Evolutionary conservation across 345 rosid species (phyloP).

Genomic region (Aegle marmelos): DNA sequence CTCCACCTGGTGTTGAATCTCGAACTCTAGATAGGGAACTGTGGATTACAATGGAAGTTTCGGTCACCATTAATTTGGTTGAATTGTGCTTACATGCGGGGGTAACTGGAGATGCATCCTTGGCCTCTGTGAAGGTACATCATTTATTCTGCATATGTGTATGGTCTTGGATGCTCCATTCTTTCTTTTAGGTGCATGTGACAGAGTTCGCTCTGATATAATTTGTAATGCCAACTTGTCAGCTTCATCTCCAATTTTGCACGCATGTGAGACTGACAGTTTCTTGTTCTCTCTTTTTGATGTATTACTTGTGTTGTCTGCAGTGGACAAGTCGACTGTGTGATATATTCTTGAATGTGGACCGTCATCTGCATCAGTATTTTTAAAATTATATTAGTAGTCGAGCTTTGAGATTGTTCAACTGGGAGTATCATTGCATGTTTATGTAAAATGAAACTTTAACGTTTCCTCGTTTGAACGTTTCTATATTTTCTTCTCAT

Average conservation of each 20-base stretch:
- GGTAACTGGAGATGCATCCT: conserved; percentile 60
- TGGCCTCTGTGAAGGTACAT: conserved; percentile 79
- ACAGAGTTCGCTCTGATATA: background rate
- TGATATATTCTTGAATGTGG: background rate
- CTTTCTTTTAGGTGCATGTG: background rate
- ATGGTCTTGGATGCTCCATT: background rate
- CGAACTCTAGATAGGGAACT: conserved; percentile 34
- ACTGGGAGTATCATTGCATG: background rate
- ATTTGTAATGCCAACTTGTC: background rate
- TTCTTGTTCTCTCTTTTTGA: background rate
- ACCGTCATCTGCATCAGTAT: background rate
- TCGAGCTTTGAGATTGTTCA: conserved; percentile 3
- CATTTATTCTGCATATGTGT: background rate
- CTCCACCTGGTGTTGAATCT: conserved; percentile 32
- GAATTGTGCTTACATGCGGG: conserved; percentile 79
- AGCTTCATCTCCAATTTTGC: background rate
- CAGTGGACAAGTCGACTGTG: background rate
- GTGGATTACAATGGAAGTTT: conserved; percentile 71
- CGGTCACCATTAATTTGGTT: conserved; percentile 64
- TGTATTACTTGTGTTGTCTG: background rate
- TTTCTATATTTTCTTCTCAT: background rate
- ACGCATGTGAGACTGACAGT: background rate
- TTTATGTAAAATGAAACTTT: background rate
- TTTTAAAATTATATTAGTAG: background rate
- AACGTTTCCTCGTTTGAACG: background rate